Conservation (phyloP, 1,284 basidiomycete genomes). For the Stereum hirsutum region DNA sequence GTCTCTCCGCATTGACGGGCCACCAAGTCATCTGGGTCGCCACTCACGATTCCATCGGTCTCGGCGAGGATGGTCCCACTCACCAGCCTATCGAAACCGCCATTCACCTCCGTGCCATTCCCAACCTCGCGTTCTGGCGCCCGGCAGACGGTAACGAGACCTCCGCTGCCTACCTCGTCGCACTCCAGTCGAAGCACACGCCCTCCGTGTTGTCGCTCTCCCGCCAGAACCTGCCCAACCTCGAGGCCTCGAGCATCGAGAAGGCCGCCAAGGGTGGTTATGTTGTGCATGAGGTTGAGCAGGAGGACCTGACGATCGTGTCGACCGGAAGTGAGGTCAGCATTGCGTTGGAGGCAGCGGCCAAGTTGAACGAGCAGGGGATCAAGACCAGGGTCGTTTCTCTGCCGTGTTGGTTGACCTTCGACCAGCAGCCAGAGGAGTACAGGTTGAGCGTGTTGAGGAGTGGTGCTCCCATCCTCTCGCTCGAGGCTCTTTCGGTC, state of each 20-base stretch:
- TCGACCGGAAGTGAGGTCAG: slow-evolving; percentile 84
- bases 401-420: slow-evolving; percentile 85
- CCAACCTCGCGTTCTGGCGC: slow-evolving; percentile 88
- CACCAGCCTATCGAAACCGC: slow-evolving; percentile 93
- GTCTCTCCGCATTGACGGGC: slow-evolving; percentile 83
- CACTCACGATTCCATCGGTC: slow-evolving; percentile 86
- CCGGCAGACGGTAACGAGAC: slow-evolving; percentile 94
- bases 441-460: slow-evolving; percentile 83
- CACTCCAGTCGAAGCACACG: slow-evolving; percentile 64
- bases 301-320: slow-evolving; percentile 81
- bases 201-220: slow-evolving; percentile 87
- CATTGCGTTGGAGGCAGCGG: slow-evolving; percentile 81
- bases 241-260: slow-evolving; percentile 84
- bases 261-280: slow-evolving; percentile 83
- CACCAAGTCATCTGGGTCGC: slow-evolving; percentile 92
- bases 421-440: slow-evolving; percentile 75
- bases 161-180: slow-evolving; percentile 81
- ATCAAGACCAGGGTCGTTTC: slow-evolving; percentile 81
- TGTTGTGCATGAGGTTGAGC: slow-evolving; percentile 72
- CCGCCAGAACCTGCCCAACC: slow-evolving; percentile 89
- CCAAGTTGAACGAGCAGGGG: slow-evolving; percentile 66
- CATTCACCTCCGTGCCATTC: slow-evolving; percentile 80
- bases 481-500: slow-evolving; percentile 78
- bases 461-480: slow-evolving; percentile 83
- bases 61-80: slow-evolving; percentile 93